Conservation (phyloP, 2,329 filamentous ascomycete genomes). For the Pseudogymnoascus pannorum region DNA sequence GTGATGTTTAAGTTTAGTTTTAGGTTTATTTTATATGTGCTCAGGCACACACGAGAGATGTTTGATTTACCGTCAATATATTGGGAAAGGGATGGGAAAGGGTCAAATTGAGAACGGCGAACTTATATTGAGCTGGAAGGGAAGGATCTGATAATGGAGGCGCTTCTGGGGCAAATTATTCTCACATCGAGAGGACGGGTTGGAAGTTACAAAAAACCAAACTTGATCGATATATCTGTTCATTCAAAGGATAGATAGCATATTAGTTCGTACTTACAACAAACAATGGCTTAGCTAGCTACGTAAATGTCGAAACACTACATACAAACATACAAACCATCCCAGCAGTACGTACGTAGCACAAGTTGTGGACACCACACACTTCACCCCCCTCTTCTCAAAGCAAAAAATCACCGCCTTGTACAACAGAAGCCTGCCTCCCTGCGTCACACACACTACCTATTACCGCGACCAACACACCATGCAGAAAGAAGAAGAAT, state of each 20-base stretch:
- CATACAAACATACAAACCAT: background rate
- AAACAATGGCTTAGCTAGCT: background rate
- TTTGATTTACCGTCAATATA: background rate
- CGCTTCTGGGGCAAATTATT: background rate
- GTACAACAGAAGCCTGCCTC: background rate
- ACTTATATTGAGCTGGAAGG: background rate
- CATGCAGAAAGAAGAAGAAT: constrained; percentile 4
- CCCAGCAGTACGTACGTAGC: background rate
- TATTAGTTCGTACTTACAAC: background rate
- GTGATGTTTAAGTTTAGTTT: constrained; percentile 1
- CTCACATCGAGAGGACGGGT: constrained; percentile 1
- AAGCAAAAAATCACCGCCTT: background rate
- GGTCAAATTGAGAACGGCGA: background rate
- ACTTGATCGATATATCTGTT: background rate
- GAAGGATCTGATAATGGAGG: background rate
- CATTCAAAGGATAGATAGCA: background rate
- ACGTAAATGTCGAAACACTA: background rate
- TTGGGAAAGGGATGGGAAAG: background rate
- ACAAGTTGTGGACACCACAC: background rate
- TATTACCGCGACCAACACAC: background rate
- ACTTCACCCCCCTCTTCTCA: background rate
- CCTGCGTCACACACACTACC: background rate
- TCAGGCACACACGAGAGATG: background rate
- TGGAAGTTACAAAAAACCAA: background rate
- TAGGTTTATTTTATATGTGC: constrained; percentile 1